Percentiles rank a stretch among this genome's conserved stretches.
Conservation (phyloP, 192 early-diverging fungal species). For the Backusella psychrophila region DNA sequence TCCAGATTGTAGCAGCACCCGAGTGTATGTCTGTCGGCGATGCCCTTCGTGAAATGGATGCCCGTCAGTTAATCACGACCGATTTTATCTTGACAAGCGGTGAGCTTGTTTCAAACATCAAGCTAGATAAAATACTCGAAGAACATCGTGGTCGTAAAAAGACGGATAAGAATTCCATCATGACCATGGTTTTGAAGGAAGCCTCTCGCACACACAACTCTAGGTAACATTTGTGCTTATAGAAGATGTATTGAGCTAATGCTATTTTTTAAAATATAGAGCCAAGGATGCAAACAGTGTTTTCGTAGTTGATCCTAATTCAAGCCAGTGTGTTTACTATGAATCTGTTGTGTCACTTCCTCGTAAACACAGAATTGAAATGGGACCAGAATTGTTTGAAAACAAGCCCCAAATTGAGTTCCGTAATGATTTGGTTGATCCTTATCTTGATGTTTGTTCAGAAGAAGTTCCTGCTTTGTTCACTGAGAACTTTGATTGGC, state of each 20-base stretch:
- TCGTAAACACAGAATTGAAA: slow-evolving; percentile 47
- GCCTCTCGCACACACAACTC: slow-evolving; percentile 55
- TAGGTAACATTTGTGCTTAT: slow-evolving; percentile 9
- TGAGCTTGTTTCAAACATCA: slow-evolving; percentile 89
- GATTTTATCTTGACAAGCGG: slow-evolving; percentile 94
- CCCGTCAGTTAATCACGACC: slow-evolving; percentile 67
- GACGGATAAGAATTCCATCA: slow-evolving; percentile 82
- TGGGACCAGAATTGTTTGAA: slow-evolving; percentile 60
- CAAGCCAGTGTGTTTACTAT: slow-evolving; percentile 80
- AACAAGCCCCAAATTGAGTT: slow-evolving; percentile 72
- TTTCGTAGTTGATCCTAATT: slow-evolving; percentile 78
- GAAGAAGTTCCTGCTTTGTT: slow-evolving; percentile 89
- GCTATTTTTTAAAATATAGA: slow-evolving; percentile 17
- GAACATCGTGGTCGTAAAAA: slow-evolving; percentile 73
- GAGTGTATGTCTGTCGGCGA: slow-evolving; percentile 84
- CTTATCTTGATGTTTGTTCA: slow-evolving; percentile 90
- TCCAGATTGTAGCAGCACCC: slow-evolving; percentile 72
- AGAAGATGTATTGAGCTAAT: too few species aligned
- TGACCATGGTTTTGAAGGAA: slow-evolving; percentile 91
- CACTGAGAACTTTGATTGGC: slow-evolving; percentile 98
- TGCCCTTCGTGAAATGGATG: slow-evolving; percentile 87
- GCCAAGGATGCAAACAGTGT: slow-evolving; percentile 72
- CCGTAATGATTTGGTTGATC: slow-evolving; percentile 92
- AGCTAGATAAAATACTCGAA: slow-evolving; percentile 70
- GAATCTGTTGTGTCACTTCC: slow-evolving; percentile 65